phyloP scores from a whole-genome alignment of 768 basidiomycete genomes.

The Collybia sp. region DNA sequence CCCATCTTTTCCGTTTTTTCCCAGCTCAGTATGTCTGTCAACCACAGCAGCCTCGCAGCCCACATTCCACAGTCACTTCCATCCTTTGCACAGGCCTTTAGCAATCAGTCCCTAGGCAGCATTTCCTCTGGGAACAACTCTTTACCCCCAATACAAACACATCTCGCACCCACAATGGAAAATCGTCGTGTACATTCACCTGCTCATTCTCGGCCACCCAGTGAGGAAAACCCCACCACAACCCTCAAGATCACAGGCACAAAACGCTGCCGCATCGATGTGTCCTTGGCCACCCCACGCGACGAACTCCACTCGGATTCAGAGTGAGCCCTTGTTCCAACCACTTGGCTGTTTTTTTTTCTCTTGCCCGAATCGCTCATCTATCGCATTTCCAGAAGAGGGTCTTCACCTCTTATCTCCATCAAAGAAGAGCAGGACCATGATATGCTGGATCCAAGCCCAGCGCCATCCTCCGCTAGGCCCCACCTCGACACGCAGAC shows the following conservation, averaged over 20 bases:
- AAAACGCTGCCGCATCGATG: constrained; percentile 45
- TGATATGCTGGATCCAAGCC: constrained; percentile 34
- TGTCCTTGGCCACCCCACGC: constrained; percentile 20
- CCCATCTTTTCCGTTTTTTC: constrained; percentile 6
- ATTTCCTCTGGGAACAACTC: constrained; percentile 48
- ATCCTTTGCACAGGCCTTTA: constrained; percentile 77
- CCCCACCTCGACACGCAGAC: constrained; percentile 12
- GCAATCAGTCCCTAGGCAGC: constrained; percentile 46
- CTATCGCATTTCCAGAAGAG: constrained; percentile 24
- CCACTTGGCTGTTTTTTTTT: constrained; percentile 12
- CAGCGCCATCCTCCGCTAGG: constrained; percentile 24
- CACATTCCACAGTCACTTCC: constrained; percentile 62
- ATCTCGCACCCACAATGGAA: constrained; percentile 22
- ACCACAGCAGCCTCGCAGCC: constrained; percentile 36
- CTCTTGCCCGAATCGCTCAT: constrained; percentile 6
- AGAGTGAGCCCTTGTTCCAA: constrained; percentile 34
- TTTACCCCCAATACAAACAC: constrained; percentile 63
- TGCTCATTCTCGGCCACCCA: constrained; percentile 19
- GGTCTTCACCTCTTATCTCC: constrained; percentile 40
- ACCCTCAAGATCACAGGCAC: constrained; percentile 19
- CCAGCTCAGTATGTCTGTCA: constrained; percentile 33
- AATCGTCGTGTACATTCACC: constrained; percentile 30
- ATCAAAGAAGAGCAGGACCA: constrained; percentile 66
- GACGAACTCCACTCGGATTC: constrained; percentile 35
- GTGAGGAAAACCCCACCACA: constrained; percentile 20